A percentile compares a stretch with the other conserved stretches of the same genome.
Conservation (phyloP, 2,329 filamentous ascomycete species). For the Phialemonium atrogriseum region DNA sequence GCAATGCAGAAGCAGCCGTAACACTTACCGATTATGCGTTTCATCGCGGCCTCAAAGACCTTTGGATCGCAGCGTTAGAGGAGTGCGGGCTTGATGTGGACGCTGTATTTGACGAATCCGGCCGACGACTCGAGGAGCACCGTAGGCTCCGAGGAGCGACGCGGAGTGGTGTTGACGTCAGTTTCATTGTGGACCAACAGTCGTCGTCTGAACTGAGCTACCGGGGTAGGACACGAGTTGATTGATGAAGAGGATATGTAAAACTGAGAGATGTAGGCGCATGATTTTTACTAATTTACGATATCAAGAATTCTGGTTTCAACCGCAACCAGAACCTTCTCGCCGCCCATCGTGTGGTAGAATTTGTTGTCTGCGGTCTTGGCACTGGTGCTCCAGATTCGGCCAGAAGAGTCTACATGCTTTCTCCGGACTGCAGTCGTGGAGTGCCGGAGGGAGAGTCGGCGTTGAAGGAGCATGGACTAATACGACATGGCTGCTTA, state of each 20-base stretch:
- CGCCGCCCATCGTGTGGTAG: no score
- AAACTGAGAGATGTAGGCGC: no score
- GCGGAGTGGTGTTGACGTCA: constrained; percentile 1
- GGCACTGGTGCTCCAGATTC: no score
- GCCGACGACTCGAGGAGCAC: neutral
- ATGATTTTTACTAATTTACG: no score
- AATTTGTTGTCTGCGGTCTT: no score
- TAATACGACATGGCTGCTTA: no score
- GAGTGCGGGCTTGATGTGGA: neutral
- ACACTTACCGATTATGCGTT: neutral
- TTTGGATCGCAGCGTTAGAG: neutral
- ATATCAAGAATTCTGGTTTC: neutral
- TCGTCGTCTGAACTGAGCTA: neutral
- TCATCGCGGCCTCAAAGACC: neutral
- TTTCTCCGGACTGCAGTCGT: no score
- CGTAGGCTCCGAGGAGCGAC: neutral
- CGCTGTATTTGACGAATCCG: neutral
- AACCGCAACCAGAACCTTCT: no score
- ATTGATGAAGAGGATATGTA: neutral
- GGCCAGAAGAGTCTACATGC: no score
- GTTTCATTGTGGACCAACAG: neutral
- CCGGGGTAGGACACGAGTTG: neutral
- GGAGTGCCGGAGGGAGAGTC: no score
- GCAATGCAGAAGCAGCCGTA: neutral
- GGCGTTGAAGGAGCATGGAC: no score